Base-by-base conservation (phyloP, 805 yeast genomes). In the Kodamaea neixiangensis region DNA sequence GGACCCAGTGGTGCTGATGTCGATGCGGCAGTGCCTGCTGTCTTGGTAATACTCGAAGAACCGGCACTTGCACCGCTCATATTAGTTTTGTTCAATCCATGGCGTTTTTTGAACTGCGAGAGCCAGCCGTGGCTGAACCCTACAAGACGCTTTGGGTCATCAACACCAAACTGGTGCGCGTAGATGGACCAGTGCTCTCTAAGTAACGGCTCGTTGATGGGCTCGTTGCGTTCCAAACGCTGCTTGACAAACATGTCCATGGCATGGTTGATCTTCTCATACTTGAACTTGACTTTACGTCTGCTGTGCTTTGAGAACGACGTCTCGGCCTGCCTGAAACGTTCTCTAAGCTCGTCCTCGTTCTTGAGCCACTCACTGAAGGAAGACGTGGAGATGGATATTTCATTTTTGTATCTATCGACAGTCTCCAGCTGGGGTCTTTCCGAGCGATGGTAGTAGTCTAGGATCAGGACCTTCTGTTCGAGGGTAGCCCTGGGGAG, bases 81-180 rank as follows among this genome's bases (percentile, higher is more conserved):
- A 47, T 69, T 55, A 41, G 66, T 61, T 54, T 64, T 68, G 54
- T 70, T 69, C 39, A 79, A 62, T 1, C 80, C 83, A 58, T 82
- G 85, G 46, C 86, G 65, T 55, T 79, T 81, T 62, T 82, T 82
- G 64, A 82, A 82, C 58, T 79, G 84, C 10, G 80, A 69, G 40
- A 82, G 64, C 87, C 87, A 82, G 7, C 87, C 87, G 61, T 82
- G 86, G 55, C 83, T 77, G 54, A 81, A 82, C 13, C 76, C 72
- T 21, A 72, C 74, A 49, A 78, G 62, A 49, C 87, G 66, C 59
- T 82, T 82, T 2, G 86, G 85, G 57, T 82, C 84, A 6, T 76
- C 79, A 2, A 82, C 85, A 7, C 86, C 86, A 59, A 63, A 79
- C 58, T 75, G 71, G 50, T 77, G 77, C 2, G 85, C 86, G 58